Evolutionary conservation across 2,329 filamentous ascomycete species (phyloP), one percentile per base, ranked within the genome.

Genomic region (Arthrinium puccinioides): DNA sequence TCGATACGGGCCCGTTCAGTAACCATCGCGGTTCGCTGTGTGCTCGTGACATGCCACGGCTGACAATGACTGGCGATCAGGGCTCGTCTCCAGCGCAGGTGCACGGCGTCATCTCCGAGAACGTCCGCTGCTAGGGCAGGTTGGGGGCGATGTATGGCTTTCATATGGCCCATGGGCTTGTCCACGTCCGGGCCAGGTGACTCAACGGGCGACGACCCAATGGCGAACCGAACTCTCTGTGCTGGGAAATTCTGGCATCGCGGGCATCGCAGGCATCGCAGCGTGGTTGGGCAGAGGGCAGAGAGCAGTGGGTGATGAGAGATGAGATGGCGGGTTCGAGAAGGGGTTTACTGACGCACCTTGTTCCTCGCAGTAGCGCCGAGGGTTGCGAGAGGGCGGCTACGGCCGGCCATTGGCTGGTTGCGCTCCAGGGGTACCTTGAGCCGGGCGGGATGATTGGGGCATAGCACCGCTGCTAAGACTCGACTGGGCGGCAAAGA

Each of bases 341-440:
- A 40, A 46, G 41, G 38, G 34, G 39, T 42, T 46, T 47, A 46
- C 47, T 48, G 42, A 49, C 45, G 52, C 46, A 49, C 45, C 51
- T 56, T 45, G 54, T 54, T 53, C 48, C 52, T 57, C 55, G 47
- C 50, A 53, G 53, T 55, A 60, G 56, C 55, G 56, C 54, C 52
- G 47, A 47, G 44, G 47, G 45, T 40, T 43, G 54, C 49, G 48
- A 44, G 43, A 51, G 42, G 45, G 46, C 44, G 48, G 41, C 52
- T 54, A 49, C 42, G 50, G 44, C 38, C 48, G 42, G 39, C 45
- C 49, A 67, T 67, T 67, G 63, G 64, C 38, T 46, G 45, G 34
- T 35, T 14, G 21, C 31, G 6, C 38, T 38, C 42, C 46, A 51
- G 52, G 55, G 54, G 49, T 41, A 39, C 29, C 33, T 37, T 28